phyloP scores from a whole-genome alignment of 1,284 basidiomycete genomes.

The Pisolithus thermaeus region DNA sequence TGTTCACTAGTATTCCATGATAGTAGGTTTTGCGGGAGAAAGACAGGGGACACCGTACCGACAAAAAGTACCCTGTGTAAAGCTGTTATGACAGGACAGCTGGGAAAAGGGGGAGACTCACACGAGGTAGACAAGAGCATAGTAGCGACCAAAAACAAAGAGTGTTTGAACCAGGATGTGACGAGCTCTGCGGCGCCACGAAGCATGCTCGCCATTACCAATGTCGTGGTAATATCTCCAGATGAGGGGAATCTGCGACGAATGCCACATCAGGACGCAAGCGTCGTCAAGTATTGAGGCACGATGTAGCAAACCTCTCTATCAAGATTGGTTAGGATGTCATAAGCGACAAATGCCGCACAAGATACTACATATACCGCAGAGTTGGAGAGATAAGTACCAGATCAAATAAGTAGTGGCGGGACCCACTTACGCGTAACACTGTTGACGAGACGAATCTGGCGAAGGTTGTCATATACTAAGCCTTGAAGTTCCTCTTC shows the following conservation, averaged over 20 bases:
- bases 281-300: too few relatives aligned
- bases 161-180: not conserved
- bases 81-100: not conserved
- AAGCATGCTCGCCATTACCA: not conserved
- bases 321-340: too few relatives aligned
- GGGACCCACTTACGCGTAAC: conserved; percentile 2
- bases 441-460: not conserved
- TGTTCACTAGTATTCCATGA: not conserved
- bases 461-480: not conserved
- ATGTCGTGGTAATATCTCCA: not conserved
- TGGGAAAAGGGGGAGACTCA: conserved; percentile 3
- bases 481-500: not conserved
- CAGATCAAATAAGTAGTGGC: not conserved
- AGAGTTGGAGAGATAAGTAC: not conserved
- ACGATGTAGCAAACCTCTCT: too few relatives aligned
- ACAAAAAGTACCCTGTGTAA: not conserved
- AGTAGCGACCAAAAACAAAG: conserved; percentile 22
- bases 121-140: conserved; percentile 17
- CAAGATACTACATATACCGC: not conserved
- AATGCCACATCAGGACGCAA: too few relatives aligned
- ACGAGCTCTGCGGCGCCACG: not conserved
- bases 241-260: too few relatives aligned
- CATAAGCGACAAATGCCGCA: too few relatives aligned
- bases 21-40: not conserved
- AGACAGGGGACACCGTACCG: not conserved